phyloP scores from a whole-genome alignment of 176 grass and related monocot genomes.

The Aegilops tauschii region DNA sequence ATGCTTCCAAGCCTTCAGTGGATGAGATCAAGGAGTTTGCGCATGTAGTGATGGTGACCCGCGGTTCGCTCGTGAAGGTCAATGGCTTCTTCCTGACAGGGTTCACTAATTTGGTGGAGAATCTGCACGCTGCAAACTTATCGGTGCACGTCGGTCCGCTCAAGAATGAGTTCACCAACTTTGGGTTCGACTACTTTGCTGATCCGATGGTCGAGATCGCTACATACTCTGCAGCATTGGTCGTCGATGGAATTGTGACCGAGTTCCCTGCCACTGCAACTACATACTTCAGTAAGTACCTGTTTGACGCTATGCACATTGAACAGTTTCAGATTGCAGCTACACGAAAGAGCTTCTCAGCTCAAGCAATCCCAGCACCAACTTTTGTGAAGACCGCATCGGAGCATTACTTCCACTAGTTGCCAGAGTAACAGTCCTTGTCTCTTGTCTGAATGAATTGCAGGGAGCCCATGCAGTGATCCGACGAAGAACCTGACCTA shows the following conservation, averaged over 20 bases:
- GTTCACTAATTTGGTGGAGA: conserved; percentile 49
- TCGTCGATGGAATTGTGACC: conserved; percentile 63
- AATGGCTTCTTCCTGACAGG: conserved; percentile 67
- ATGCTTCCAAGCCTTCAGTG: conserved; percentile 46
- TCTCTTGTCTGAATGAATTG: conserved; percentile 19
- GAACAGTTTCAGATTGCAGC: background rate
- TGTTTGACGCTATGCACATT: background rate
- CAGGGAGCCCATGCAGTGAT: conserved; percentile 84
- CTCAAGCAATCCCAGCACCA: background rate
- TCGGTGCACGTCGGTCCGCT: conserved; percentile 62
- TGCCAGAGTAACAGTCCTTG: background rate
- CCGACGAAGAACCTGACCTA: conserved; percentile 54
- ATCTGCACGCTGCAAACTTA: conserved; percentile 58
- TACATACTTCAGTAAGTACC: conserved; percentile 76
- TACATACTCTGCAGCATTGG: conserved; percentile 37
- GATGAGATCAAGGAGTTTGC: conserved; percentile 66
- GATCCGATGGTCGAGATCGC: conserved; percentile 73
- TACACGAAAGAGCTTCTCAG: background rate
- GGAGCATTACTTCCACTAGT: background rate
- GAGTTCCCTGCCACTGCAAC: conserved; percentile 75
- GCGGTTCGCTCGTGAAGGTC: conserved; percentile 42
- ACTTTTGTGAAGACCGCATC: background rate
- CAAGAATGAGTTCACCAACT: conserved; percentile 78
- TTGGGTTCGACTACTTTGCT: conserved; percentile 83
- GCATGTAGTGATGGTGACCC: conserved; percentile 41